These are phyloP conservation scores for Pterocarpus santalinus DNA, from an alignment of 306 rosid genomes.

Conservation along the genomic window DNA sequence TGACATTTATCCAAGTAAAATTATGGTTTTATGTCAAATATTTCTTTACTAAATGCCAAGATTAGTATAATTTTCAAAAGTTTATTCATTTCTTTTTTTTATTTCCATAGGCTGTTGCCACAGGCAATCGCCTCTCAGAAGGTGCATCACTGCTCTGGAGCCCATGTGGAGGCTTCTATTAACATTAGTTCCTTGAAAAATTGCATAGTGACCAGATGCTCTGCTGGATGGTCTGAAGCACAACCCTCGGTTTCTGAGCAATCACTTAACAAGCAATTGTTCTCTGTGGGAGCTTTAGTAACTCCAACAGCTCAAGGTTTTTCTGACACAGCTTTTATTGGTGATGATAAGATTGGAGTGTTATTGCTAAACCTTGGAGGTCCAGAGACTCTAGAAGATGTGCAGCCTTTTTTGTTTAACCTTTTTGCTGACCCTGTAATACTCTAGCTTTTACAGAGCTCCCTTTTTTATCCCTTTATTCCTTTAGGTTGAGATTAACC, in stretches of 20 bases:
- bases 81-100: not conserved
- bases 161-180: conserved; percentile 49
- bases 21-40: not conserved
- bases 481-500: conserved; percentile 29
- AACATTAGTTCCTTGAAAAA: conserved; percentile 49
- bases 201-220: conserved; percentile 44
- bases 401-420: conserved; percentile 91
- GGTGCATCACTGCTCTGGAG: conserved; percentile 52
- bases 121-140: conserved; percentile 57
- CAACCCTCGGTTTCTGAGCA: conserved; percentile 57
- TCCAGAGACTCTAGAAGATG: conserved; percentile 92
- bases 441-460: conserved; percentile 22
- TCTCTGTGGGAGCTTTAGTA: conserved; percentile 65
- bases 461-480: not conserved
- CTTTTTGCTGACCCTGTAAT: conserved; percentile 92
- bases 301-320: conserved; percentile 55
- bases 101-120: conserved; percentile 54
- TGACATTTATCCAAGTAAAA: not conserved
- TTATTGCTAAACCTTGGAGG: conserved; percentile 91
- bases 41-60: conserved; percentile 18
- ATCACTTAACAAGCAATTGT: conserved; percentile 55
- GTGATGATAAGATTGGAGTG: conserved; percentile 75
- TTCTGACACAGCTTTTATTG: conserved; percentile 54
- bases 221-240: conserved; percentile 54
- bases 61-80: conserved; percentile 19